Percentiles rank a stretch among this genome's conserved stretches.
phyloP scores from a whole-genome alignment of 192 early-diverging fungal genomes.

The Phlyctochytrium planicorne region DNA sequence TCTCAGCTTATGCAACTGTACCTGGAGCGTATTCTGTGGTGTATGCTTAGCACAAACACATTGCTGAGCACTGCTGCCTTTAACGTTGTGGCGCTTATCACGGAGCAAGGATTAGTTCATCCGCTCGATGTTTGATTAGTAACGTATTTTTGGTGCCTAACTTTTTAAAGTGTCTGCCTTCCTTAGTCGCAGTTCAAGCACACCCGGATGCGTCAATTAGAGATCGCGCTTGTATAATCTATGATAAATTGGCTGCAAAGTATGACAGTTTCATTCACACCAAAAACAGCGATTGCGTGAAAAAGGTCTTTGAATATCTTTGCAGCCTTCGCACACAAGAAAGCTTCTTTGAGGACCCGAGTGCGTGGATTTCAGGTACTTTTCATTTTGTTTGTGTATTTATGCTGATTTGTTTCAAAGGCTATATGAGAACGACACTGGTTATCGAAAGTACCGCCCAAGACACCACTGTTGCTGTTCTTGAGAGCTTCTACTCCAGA shows the following conservation, averaged over 20 bases:
- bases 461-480: not conserved
- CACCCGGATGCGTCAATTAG: constrained; percentile 61
- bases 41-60: constrained; percentile 56
- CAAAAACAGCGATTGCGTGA: constrained; percentile 74
- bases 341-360: constrained; percentile 49
- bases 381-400: constrained; percentile 64
- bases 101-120: constrained; percentile 90
- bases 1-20: constrained; percentile 89
- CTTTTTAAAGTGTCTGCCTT: constrained; percentile 75
- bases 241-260: constrained; percentile 76
- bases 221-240: constrained; percentile 69
- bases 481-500: constrained; percentile 1
- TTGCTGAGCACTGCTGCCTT: constrained; percentile 71
- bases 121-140: constrained; percentile 43
- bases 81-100: constrained; percentile 75
- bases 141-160: not conserved
- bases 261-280: constrained; percentile 88
- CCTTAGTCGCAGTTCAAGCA: constrained; percentile 81
- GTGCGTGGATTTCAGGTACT: constrained; percentile 71
- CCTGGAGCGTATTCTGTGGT: constrained; percentile 71
- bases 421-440: not conserved
- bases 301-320: constrained; percentile 74
- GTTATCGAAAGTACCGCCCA: not conserved
- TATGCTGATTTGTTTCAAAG: constrained; percentile 18
- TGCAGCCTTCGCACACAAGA: constrained; percentile 15